phyloP scores from a whole-genome alignment of 176 grass and related monocot species.

The Juncus effusus region DNA sequence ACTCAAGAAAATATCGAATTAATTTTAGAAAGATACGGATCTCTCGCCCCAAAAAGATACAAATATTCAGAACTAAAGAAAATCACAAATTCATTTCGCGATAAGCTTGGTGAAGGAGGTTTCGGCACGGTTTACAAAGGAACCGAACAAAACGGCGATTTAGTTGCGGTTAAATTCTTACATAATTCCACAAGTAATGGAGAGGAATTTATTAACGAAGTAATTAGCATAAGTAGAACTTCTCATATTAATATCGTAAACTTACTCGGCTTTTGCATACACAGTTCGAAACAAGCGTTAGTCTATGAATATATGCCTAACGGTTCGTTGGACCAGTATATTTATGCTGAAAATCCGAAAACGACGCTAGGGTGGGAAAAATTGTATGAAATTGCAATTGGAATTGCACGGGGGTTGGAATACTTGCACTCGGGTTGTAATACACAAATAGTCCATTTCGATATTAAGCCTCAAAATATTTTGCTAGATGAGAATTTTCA shows the following conservation, averaged over 20 bases:
- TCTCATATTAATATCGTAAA: slow-evolving; percentile 56
- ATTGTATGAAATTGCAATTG: slow-evolving; percentile 35
- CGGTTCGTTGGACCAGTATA: slow-evolving; percentile 50
- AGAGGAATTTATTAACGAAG: slow-evolving; percentile 52
- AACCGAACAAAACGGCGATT: slow-evolving; percentile 20
- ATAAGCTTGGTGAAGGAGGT: slow-evolving; percentile 53
- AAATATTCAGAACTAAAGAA: slow-evolving; percentile 44
- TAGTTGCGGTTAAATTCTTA: slow-evolving; percentile 51
- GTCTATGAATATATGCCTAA: slow-evolving; percentile 60
- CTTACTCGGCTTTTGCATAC: slow-evolving; percentile 43
- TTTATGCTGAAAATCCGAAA: slow-evolving; percentile 33
- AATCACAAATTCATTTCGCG: slow-evolving; percentile 48
- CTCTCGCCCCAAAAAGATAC: slow-evolving; percentile 46
- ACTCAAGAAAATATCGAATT: slow-evolving; percentile 23
- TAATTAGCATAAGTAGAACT: slow-evolving; percentile 42
- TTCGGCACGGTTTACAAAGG: slow-evolving; percentile 54
- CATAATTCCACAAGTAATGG: slow-evolving; percentile 26
- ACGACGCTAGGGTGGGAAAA: slow-evolving; percentile 33
- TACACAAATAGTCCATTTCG: slow-evolving; percentile 56
- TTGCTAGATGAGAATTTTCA: slow-evolving; percentile 39
- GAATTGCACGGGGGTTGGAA: slow-evolving; percentile 41
- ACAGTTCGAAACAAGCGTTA: slow-evolving; percentile 37
- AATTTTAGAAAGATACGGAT: slow-evolving; percentile 33
- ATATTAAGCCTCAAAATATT: slow-evolving; percentile 62
- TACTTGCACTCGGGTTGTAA: slow-evolving; percentile 51